Evolutionary conservation across 2,329 filamentous ascomycete genomes (phyloP).

Genomic region (Beauveria sp.): DNA sequence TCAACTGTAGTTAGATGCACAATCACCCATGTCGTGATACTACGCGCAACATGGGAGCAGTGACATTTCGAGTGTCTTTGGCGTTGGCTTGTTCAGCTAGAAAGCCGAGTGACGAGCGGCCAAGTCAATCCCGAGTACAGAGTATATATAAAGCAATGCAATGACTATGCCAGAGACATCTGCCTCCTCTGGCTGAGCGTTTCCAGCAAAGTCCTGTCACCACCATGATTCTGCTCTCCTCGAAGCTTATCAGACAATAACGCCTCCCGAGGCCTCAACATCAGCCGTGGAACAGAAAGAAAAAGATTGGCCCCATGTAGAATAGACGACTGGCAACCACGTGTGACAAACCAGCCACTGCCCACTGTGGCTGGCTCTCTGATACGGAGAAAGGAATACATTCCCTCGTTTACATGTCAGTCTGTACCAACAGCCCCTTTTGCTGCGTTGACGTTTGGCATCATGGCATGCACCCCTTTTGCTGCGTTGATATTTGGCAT

Average conservation of each 20-base stretch:
- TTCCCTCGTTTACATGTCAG: neutral
- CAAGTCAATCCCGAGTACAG: neutral
- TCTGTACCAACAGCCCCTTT: neutral
- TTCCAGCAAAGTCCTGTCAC: too few relatives aligned
- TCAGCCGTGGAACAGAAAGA: neutral
- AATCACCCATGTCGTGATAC: neutral
- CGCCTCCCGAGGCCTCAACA: neutral
- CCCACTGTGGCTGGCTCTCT: neutral
- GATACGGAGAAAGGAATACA: neutral
- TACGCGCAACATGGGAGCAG: neutral
- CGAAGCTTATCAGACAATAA: neutral
- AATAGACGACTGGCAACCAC: neutral
- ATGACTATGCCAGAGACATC: too few relatives aligned
- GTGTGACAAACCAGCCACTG: constrained; percentile 7
- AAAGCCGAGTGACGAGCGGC: neutral
- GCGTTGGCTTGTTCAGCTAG: too few relatives aligned
- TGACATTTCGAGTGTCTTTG: too few relatives aligned
- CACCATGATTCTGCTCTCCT: too few relatives aligned
- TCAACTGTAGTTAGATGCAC: neutral
- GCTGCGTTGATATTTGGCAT: too few relatives aligned
- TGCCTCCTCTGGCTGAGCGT: too few relatives aligned
- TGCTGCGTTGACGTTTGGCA: too few relatives aligned
- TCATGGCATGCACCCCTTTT: too few relatives aligned
- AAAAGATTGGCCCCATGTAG: neutral
- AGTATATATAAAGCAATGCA: neutral